phyloP scores from a whole-genome alignment of 768 basidiomycete genomes.

The Tricholoma terreum region DNA sequence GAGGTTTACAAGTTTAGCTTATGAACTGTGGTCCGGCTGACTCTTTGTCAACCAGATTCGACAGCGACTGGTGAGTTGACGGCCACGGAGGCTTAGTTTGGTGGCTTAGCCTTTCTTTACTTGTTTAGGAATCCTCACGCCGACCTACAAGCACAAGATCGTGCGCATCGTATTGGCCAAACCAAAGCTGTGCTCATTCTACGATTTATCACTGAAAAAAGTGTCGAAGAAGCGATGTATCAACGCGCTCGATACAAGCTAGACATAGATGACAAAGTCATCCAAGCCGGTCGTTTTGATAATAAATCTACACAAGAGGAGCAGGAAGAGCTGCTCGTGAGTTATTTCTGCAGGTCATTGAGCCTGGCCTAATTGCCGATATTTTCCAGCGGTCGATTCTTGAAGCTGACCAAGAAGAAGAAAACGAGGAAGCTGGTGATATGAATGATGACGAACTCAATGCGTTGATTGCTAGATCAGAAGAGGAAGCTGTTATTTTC shows the following conservation, averaged over 20 bases:
- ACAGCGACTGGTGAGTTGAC: slow-evolving; percentile 63
- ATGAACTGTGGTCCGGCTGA: neutral
- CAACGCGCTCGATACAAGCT: slow-evolving; percentile 93
- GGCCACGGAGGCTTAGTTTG: neutral
- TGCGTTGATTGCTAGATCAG: slow-evolving; percentile 82
- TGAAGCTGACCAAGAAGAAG: slow-evolving; percentile 87
- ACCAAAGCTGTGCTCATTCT: slow-evolving; percentile 97
- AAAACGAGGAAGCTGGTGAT: slow-evolving; percentile 85
- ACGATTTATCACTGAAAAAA: slow-evolving; percentile 96
- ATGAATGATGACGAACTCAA: slow-evolving; percentile 96
- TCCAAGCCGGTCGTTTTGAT: slow-evolving; percentile 98
- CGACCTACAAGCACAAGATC: slow-evolving; percentile 98
- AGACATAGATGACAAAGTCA: slow-evolving; percentile 98
- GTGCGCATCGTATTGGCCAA: slow-evolving; percentile 99
- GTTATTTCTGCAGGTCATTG: slow-evolving; percentile 23
- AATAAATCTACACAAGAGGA: slow-evolving; percentile 98
- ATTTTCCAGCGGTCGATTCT: slow-evolving; percentile 74
- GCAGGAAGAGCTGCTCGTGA: slow-evolving; percentile 90
- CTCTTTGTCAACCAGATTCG: slow-evolving; percentile 47
- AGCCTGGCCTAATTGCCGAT: slow-evolving; percentile 10
- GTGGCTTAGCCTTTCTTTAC: neutral
- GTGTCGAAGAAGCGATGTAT: slow-evolving; percentile 98
- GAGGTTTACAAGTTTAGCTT: slow-evolving; percentile 24
- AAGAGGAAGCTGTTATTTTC: slow-evolving; percentile 76
- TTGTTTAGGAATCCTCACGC: slow-evolving; percentile 88